A percentile compares a stretch with the other conserved stretches of the same genome.
phyloP scores from a whole-genome alignment of 257 asterid species.

The Solanum piurae region DNA sequence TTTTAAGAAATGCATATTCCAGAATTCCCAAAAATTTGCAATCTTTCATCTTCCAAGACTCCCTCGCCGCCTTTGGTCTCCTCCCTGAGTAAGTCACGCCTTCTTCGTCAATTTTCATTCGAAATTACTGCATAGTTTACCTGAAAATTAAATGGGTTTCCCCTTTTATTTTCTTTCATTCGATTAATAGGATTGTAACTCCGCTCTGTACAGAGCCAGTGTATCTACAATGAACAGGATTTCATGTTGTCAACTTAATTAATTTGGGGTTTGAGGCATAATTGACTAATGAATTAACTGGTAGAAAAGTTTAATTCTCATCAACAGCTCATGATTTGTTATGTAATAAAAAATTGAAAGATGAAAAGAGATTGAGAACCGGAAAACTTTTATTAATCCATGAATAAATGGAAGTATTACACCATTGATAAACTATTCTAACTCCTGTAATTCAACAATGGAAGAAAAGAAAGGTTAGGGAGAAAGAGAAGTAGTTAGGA shows the following conservation, averaged over 20 bases:
- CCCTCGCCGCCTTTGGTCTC: slow-evolving; percentile 57
- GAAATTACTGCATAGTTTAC: not conserved
- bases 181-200: not conserved
- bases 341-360: not conserved
- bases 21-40: slow-evolving; percentile 48
- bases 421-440: not conserved
- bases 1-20: slow-evolving; percentile 47
- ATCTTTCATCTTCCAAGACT: slow-evolving; percentile 55
- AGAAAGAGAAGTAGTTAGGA: not conserved
- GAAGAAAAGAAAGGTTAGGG: not conserved
- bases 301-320: not conserved
- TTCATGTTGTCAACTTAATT: not conserved
- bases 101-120: not conserved
- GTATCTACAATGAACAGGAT: not conserved
- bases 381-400: not conserved
- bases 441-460: not conserved
- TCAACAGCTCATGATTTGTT: not conserved
- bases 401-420: not conserved
- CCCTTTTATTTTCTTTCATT: not conserved
- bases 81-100: slow-evolving; percentile 47
- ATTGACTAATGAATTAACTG: not conserved
- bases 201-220: not conserved
- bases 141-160: not conserved
- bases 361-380: not conserved
- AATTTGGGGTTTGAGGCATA: not conserved